phyloP scores from a whole-genome alignment of 345 rosid genomes.

The Erysimum cheiranthoides region DNA sequence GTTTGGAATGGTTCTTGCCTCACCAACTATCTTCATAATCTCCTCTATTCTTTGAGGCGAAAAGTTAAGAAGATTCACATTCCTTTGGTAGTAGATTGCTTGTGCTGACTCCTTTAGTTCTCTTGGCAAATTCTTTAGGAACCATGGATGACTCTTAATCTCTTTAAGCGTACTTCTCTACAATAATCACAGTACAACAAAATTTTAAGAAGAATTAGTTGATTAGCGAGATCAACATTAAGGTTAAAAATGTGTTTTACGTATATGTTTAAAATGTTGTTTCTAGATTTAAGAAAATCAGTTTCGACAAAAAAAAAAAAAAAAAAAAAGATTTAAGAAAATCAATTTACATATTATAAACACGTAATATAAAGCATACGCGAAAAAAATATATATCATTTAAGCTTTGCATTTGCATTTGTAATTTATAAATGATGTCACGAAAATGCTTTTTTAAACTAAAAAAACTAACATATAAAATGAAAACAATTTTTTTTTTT shows the following conservation, averaged over 20 bases:
- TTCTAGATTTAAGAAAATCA: neutral
- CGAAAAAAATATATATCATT: too few species aligned
- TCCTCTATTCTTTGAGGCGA: slow-evolving; percentile 71
- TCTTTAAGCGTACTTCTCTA: slow-evolving; percentile 70
- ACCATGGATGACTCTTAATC: slow-evolving; percentile 75
- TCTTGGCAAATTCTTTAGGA: slow-evolving; percentile 63
- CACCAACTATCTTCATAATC: slow-evolving; percentile 62
- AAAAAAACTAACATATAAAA: neutral
- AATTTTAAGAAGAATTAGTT: neutral
- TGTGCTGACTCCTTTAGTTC: slow-evolving; percentile 61
- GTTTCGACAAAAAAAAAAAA: too few species aligned
- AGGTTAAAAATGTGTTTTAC: neutral
- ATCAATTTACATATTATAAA: too few species aligned
- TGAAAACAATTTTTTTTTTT: neutral
- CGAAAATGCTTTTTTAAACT: neutral
- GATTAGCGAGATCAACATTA: neutral
- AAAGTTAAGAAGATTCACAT: slow-evolving; percentile 36
- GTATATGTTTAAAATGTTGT: neutral
- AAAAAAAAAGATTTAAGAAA: too few species aligned
- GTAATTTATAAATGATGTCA: neutral
- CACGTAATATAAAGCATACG: too few species aligned
- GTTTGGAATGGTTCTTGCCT: slow-evolving; percentile 60
- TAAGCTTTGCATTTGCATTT: too few species aligned
- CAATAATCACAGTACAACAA: neutral
- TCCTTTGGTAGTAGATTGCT: slow-evolving; percentile 41